Percentiles rank a stretch among this genome's conserved stretches.
Evolutionary conservation across 2,329 filamentous ascomycete species (phyloP).

Genomic region (Grosmannia penicillata): DNA sequence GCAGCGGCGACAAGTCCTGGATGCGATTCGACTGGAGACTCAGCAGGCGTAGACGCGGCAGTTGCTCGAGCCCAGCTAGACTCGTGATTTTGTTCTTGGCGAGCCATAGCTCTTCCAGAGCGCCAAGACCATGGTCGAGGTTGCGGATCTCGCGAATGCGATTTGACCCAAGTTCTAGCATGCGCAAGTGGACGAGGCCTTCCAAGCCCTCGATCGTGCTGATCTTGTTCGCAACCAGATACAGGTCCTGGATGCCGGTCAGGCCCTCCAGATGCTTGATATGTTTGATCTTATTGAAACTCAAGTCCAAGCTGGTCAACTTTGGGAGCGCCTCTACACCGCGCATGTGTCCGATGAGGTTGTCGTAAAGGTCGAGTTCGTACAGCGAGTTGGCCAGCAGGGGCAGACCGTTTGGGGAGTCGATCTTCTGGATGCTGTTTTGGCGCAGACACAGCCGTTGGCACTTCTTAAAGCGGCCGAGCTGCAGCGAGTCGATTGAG

Average conservation of each 20-base stretch:
- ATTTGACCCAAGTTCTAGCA: constrained; percentile 86
- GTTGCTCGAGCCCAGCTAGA: constrained; percentile 28
- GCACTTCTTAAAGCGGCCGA: constrained; percentile 70
- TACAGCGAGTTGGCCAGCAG: constrained; percentile 50
- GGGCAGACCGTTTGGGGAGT: constrained; percentile 41
- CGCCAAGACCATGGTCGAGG: constrained; percentile 95
- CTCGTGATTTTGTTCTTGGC: constrained; percentile 12
- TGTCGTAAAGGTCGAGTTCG: constrained; percentile 94
- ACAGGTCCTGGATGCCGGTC: constrained; percentile 65
- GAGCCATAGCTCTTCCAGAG: constrained; percentile 62
- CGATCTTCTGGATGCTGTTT: constrained; percentile 71
- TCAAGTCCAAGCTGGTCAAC: constrained; percentile 72
- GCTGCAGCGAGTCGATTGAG: constrained; percentile 61
- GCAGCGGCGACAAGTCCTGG: constrained; percentile 59
- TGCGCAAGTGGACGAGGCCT: constrained; percentile 57
- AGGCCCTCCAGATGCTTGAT: constrained; percentile 80
- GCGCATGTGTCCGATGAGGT: constrained; percentile 75
- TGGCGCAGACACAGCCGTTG: constrained; percentile 78
- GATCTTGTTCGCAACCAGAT: constrained; percentile 92
- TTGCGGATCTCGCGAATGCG: constrained; percentile 76
- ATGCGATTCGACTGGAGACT: constrained; percentile 95
- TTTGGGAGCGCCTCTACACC: constrained; percentile 65
- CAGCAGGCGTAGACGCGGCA: constrained; percentile 71
- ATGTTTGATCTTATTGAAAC: constrained; percentile 99
- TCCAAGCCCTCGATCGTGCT: constrained; percentile 73